A percentile compares a stretch with the other conserved stretches of the same genome.
These are phyloP conservation scores for Hanseniaspora clermontiae DNA, from an alignment of 805 yeast genomes.

Conservation along the genomic window DNA sequence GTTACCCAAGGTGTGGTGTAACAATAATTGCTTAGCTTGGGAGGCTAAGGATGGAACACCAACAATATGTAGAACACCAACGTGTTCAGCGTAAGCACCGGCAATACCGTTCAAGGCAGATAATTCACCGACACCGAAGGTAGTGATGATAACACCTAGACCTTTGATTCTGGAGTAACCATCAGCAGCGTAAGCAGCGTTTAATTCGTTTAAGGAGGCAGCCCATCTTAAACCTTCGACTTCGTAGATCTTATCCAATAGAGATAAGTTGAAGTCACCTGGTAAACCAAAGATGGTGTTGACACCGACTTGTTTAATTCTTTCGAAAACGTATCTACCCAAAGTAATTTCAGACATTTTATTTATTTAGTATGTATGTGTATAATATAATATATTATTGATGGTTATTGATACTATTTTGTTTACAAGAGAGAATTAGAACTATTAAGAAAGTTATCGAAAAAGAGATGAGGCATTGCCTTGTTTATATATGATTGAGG, in stretches of 20 bases:
- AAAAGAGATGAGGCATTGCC: neutral
- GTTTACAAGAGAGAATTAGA: neutral
- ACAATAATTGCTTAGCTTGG: slow-evolving; percentile 55
- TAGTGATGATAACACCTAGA: slow-evolving; percentile 60
- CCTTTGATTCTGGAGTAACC: slow-evolving; percentile 78
- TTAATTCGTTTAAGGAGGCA: slow-evolving; percentile 81
- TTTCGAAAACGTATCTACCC: slow-evolving; percentile 67
- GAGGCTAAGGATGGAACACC: slow-evolving; percentile 74
- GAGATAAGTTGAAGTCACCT: slow-evolving; percentile 66
- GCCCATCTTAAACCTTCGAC: slow-evolving; percentile 75
- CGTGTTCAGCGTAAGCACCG: slow-evolving; percentile 82
- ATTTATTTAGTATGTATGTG: neutral
- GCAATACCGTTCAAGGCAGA: slow-evolving; percentile 77
- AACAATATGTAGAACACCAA: slow-evolving; percentile 70
- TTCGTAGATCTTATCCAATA: slow-evolving; percentile 60
- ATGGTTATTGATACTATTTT: neutral
- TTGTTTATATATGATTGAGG: neutral
- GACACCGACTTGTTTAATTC: slow-evolving; percentile 60
- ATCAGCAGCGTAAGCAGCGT: slow-evolving; percentile 74
- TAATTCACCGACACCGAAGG: slow-evolving; percentile 86
- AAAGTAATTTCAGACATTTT: slow-evolving; percentile 41
- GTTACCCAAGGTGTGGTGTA: slow-evolving; percentile 77
- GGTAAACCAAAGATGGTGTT: slow-evolving; percentile 69
- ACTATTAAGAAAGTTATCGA: neutral
- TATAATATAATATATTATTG: neutral